These are phyloP conservation scores for Fusarium sp. DNA, from an alignment of 2,329 filamentous ascomycete genomes.

Conservation along the genomic window DNA sequence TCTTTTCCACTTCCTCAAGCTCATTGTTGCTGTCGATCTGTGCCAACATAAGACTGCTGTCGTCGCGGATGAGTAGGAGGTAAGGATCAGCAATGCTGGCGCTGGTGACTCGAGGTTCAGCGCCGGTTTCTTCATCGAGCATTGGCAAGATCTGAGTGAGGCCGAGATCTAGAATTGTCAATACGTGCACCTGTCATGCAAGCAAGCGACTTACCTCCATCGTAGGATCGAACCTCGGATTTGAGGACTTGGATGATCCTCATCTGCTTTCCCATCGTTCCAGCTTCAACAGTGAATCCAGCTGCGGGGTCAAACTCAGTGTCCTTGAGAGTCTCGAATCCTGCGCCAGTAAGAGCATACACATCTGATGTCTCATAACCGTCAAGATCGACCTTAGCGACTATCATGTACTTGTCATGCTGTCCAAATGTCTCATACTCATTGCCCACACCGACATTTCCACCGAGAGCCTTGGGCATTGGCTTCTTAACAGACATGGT, in stretches of 20 bases:
- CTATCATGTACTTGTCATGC: conserved; percentile 84
- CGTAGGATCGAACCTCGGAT: conserved; percentile 89
- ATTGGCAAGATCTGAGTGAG: conserved; percentile 92
- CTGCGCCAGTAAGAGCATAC: conserved; percentile 77
- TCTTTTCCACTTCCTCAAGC: conserved; percentile 80
- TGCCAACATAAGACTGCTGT: conserved; percentile 81
- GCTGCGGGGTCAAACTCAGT: conserved; percentile 94
- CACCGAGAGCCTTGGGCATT: conserved; percentile 67
- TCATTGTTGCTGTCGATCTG: conserved; percentile 82
- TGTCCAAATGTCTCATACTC: conserved; percentile 69
- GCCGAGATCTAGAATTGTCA: conserved; percentile 73
- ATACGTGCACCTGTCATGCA: not conserved
- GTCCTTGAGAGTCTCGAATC: conserved; percentile 78
- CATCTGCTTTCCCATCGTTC: conserved; percentile 80
- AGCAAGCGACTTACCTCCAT: conserved; percentile 72
- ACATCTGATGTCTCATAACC: conserved; percentile 82
- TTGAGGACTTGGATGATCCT: conserved; percentile 88
- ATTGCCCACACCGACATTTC: conserved; percentile 59
- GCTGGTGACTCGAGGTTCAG: conserved; percentile 79
- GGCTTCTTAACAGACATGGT: conserved; percentile 77
- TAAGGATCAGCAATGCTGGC: conserved; percentile 90
- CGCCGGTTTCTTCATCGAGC: conserved; percentile 88
- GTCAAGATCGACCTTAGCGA: conserved; percentile 75
- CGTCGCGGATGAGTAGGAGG: conserved; percentile 83
- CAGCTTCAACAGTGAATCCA: conserved; percentile 86